Evolutionary conservation across 108 stramenopile genomes (phyloP).

Genomic region (Mediolabrus comicus): DNA sequence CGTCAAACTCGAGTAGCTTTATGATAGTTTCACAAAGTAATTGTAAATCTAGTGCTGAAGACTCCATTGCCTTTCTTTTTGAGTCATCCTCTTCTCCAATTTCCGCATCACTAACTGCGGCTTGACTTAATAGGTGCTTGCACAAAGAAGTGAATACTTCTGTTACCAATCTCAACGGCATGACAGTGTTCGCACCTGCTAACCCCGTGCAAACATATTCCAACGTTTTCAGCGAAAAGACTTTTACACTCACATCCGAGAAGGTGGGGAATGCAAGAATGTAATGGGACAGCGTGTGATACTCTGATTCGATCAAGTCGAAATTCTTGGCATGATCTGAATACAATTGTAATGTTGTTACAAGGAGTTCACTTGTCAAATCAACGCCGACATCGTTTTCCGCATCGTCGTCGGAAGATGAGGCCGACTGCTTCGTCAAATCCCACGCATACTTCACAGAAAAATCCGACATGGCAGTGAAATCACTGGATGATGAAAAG

Average conservation of each 20-base stretch:
- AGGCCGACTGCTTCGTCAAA: slow-evolving; percentile 6
- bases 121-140: slow-evolving; percentile 61
- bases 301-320: slow-evolving; percentile 77
- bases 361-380: slow-evolving; percentile 66
- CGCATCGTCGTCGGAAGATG: slow-evolving; percentile 17
- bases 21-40: slow-evolving; percentile 84
- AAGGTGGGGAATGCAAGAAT: slow-evolving; percentile 86
- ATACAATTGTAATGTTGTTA: slow-evolving; percentile 85
- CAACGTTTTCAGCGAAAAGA: slow-evolving; percentile 87
- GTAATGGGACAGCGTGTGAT: slow-evolving; percentile 78
- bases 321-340: slow-evolving; percentile 91
- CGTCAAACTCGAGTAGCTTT: slow-evolving; percentile 89
- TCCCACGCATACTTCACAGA: slow-evolving; percentile 52
- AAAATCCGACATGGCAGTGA: slow-evolving; percentile 52
- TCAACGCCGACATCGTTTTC: slow-evolving; percentile 27
- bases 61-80: slow-evolving; percentile 25
- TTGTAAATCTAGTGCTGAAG: slow-evolving; percentile 65
- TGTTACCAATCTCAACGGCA: slow-evolving; percentile 73
- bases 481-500: slow-evolving; percentile 6
- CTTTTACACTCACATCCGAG: slow-evolving; percentile 80
- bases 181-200: slow-evolving; percentile 60
- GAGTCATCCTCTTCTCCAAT: slow-evolving; percentile 19
- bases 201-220: slow-evolving; percentile 91
- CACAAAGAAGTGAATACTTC: slow-evolving; percentile 83
- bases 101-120: slow-evolving; percentile 7